Evolutionary conservation across 371 early-diverging fungal genomes (phyloP).

Genomic region (Rhizopus microsporus): DNA sequence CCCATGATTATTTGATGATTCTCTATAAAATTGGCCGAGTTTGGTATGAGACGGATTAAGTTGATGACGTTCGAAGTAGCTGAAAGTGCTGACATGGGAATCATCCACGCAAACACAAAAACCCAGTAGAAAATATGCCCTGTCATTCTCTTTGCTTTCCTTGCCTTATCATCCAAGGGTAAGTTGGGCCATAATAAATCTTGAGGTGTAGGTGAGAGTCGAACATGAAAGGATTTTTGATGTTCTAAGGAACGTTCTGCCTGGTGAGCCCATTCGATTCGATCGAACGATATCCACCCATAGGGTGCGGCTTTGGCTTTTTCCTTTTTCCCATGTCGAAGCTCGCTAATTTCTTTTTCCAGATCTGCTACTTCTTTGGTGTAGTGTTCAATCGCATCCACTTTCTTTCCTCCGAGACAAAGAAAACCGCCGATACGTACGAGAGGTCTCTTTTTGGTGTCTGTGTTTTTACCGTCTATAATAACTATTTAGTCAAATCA

Average conservation of each 20-base stretch:
- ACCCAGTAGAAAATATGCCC: slow-evolving; percentile 59
- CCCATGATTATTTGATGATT: slow-evolving; percentile 54
- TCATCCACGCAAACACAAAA: slow-evolving; percentile 70
- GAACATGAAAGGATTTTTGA: slow-evolving; percentile 27
- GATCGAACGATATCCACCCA: slow-evolving; percentile 77
- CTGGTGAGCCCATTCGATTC: slow-evolving; percentile 64
- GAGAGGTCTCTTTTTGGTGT: slow-evolving; percentile 53
- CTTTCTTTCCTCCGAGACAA: slow-evolving; percentile 56
- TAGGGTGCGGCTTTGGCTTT: slow-evolving; percentile 57
- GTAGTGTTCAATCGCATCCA: slow-evolving; percentile 81
- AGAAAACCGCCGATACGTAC: slow-evolving; percentile 43
- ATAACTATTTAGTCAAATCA: background rate
- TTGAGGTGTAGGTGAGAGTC: slow-evolving; percentile 71
- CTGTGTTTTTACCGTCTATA: slow-evolving; percentile 53
- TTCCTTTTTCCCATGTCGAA: slow-evolving; percentile 47
- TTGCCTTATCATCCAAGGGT: slow-evolving; percentile 56
- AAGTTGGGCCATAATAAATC: slow-evolving; percentile 86
- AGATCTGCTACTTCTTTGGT: slow-evolving; percentile 64
- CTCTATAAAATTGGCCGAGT: slow-evolving; percentile 53
- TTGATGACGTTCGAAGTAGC: slow-evolving; percentile 65
- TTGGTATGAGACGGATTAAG: slow-evolving; percentile 56
- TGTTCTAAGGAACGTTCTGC: slow-evolving; percentile 22
- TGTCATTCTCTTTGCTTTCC: slow-evolving; percentile 56
- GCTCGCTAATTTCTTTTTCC: slow-evolving; percentile 65
- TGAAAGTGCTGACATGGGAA: slow-evolving; percentile 67